Evolutionary conservation across 164 flowering plant species (phyloP).

Genomic region (Magnolia sinica): DNA sequence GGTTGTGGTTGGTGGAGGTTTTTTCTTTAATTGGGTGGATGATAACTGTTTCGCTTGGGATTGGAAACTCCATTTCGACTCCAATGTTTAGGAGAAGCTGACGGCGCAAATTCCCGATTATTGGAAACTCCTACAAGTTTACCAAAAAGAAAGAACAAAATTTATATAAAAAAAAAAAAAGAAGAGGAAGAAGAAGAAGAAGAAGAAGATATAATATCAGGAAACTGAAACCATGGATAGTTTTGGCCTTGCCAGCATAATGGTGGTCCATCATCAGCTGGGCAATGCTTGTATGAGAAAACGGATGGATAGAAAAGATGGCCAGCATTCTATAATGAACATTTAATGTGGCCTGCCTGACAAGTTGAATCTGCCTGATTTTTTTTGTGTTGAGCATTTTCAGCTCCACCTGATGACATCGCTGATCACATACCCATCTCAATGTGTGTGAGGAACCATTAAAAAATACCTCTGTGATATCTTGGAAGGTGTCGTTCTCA

Average conservation of each 20-base stretch:
- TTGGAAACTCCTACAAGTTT: conserved; percentile 34
- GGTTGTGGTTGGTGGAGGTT: not conserved
- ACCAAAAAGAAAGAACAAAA: not conserved
- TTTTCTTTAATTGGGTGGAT: not conserved
- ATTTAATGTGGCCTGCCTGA: not conserved
- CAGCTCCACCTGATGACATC: not conserved
- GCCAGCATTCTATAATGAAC: not conserved
- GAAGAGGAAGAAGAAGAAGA: too few species aligned
- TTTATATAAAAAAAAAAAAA: too few species aligned
- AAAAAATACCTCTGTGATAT: conserved; percentile 24
- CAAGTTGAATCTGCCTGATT: not conserved
- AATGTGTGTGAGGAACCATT: not conserved
- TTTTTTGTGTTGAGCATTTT: not conserved
- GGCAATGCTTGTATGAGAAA: not conserved
- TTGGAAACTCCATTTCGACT: conserved; percentile 8
- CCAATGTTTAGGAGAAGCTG: conserved; percentile 27
- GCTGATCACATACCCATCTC: not conserved
- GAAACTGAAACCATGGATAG: too few species aligned
- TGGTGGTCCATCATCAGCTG: too few species aligned
- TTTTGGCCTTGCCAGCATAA: not conserved
- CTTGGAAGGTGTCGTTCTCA: conserved; percentile 22
- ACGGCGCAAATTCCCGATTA: conserved; percentile 26
- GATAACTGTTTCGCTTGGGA: not conserved
- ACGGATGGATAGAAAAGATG: not conserved
- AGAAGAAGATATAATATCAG: too few species aligned